Evolutionary conservation across 306 rosid genomes (phyloP).

Genomic region (Hippophae gyantsensis): DNA sequence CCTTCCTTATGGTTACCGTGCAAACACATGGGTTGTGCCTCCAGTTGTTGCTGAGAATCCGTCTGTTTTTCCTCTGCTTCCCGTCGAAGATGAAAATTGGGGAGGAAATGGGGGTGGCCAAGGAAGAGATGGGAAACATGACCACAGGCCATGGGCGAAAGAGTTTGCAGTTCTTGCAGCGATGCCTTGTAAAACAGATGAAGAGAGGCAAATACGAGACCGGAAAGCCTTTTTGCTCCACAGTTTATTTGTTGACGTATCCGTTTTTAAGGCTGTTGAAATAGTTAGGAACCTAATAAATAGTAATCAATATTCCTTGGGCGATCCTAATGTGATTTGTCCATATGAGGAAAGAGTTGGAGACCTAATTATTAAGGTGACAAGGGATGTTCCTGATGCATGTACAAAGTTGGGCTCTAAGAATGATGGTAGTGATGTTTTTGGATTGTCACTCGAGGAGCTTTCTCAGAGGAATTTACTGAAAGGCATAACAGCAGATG

Average conservation of each 20-base stretch:
- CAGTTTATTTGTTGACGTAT: conserved; percentile 80
- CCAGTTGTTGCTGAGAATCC: conserved; percentile 79
- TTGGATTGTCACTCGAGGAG: conserved; percentile 59
- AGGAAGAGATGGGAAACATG: conserved; percentile 67
- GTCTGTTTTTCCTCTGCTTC: conserved; percentile 59
- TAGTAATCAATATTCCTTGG: conserved; percentile 27
- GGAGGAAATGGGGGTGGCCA: conserved; percentile 96
- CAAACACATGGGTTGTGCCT: conserved; percentile 97
- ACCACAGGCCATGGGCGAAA: conserved; percentile 72
- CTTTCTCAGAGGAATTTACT: conserved; percentile 80
- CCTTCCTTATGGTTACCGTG: conserved; percentile 92
- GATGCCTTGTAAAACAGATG: conserved; percentile 86
- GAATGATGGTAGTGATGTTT: conserved; percentile 75
- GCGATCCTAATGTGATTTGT: conserved; percentile 23
- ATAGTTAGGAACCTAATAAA: conserved; percentile 46
- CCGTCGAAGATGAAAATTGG: conserved; percentile 82
- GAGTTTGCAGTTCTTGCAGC: conserved; percentile 77
- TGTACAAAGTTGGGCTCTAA: conserved; percentile 70
- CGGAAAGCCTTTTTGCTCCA: conserved; percentile 92
- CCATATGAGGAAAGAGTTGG: conserved; percentile 58
- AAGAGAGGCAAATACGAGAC: conserved; percentile 90
- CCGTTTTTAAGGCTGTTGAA: conserved; percentile 75
- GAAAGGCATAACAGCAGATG: conserved; percentile 97
- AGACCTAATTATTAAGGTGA: conserved; percentile 61
- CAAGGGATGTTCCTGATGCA: conserved; percentile 75